Percentiles rank a stretch among this genome's conserved stretches.
phyloP scores from a whole-genome alignment of 495 filamentous ascomycete genomes.

The Aspergillus sparsus region DNA sequence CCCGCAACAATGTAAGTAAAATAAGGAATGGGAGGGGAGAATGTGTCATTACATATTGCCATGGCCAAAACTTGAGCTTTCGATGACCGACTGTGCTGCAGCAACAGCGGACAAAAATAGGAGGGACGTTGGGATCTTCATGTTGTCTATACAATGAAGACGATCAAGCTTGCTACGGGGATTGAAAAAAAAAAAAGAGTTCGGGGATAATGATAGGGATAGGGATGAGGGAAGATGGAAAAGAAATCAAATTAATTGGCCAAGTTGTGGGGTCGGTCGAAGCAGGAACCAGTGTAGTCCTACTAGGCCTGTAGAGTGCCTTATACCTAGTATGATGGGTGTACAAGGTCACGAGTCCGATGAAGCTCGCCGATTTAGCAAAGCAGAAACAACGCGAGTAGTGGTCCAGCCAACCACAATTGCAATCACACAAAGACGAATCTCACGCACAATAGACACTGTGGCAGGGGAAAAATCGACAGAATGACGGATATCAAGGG shows the following conservation, averaged over 20 bases:
- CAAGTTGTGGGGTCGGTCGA: background rate
- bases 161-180: too few species aligned
- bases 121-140: constrained; percentile 42
- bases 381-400: constrained; percentile 44
- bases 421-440: constrained; percentile 50
- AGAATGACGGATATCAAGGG: constrained; percentile 47
- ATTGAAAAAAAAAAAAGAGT: background rate
- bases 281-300: background rate
- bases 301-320: too few species aligned
- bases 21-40: background rate
- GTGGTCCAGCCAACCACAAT: constrained; percentile 53
- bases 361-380: constrained; percentile 37
- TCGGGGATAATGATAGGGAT: background rate
- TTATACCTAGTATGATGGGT: background rate
- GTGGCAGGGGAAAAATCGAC: constrained; percentile 50
- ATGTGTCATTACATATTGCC: constrained; percentile 52
- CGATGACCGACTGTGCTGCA: constrained; percentile 61
- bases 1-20: background rate
- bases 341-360: constrained; percentile 32
- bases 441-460: constrained; percentile 46
- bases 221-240: constrained; percentile 2
- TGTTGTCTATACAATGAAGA: constrained; percentile 29
- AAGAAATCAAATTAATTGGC: constrained; percentile 2
- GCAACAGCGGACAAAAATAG: constrained; percentile 56
- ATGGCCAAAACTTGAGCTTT: constrained; percentile 77